Base-by-base conservation (phyloP, 768 basidiomycete genomes). In the Auricularia heimuer region DNA sequence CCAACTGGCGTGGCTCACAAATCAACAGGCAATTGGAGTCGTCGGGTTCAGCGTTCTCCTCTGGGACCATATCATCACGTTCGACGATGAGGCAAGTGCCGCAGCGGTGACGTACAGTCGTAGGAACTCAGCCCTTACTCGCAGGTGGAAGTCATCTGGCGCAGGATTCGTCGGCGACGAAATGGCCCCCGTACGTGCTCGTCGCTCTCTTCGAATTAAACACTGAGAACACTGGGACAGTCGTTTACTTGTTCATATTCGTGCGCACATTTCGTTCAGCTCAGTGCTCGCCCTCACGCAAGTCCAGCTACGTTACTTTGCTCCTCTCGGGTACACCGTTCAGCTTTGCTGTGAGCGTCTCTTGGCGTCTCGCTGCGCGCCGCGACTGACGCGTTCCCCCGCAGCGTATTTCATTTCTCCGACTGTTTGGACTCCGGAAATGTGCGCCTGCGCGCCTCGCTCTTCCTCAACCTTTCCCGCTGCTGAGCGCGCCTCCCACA, bases 21-120 rank as follows among this genome's bases (percentile, higher is more conserved):
- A 18, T 62, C 3, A 34, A 24, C 66, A 86, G 84, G 80, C 77
- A 63, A 76, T 86, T 39, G 84, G 81, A 12, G 73, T 85, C 42
- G 78, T 77, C 11, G 79, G 81, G 67, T 82, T 82, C 68, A 78
- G 79, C 1, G 69, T 82, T 14, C 74, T 86, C 12, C 65, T 85
- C 14, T 85, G 82, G 80, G 84, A 85, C 67, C 84, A 85, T 65
- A 67, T 84, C 34, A 76, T 83, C 65, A 83, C 83, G 0, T 80
- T 85, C 51, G 68, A 70, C 2, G 79, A 80, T 37, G 82, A 84
- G 72, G 76, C 79, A 62, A 4, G 73, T 69, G 12, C 29, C 42
- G 24, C 16, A 4, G 18, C 10, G 47, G 3, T 45, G 10, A 16
- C 18, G 10, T 18, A 21, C 18, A 4, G 47, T 1, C 18, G 1